A percentile compares a stretch with the other conserved stretches of the same genome.
Evolutionary conservation across 768 basidiomycete genomes (phyloP).

Genomic region (Mycena galericulata): DNA sequence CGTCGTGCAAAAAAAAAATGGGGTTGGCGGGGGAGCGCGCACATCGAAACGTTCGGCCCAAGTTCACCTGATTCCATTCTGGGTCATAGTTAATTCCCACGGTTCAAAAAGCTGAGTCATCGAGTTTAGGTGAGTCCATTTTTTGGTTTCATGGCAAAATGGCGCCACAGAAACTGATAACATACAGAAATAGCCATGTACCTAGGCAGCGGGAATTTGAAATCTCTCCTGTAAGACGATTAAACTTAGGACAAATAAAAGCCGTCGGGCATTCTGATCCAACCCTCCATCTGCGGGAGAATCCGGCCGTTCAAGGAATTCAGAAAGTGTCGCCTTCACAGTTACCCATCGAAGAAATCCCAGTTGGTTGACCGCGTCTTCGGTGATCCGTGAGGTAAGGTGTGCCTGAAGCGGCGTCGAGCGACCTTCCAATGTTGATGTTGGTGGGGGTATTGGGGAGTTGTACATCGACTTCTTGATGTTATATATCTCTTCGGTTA

Average conservation of each 20-base stretch:
- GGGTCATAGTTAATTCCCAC: no score
- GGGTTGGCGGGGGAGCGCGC: no score
- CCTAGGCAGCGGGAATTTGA: not conserved
- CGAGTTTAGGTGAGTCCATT: no score
- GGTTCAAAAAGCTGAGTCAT: no score
- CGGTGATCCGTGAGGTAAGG: not conserved
- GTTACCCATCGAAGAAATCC: constrained; percentile 4
- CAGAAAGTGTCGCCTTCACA: not conserved
- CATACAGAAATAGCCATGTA: no score
- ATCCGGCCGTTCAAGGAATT: constrained; percentile 4
- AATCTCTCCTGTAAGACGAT: constrained; percentile 16
- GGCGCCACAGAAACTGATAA: no score
- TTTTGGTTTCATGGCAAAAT: no score
- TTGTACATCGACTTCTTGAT: constrained; percentile 13
- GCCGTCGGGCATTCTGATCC: not conserved
- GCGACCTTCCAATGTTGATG: constrained; percentile 1
- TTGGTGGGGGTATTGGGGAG: constrained; percentile 7
- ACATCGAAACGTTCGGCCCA: no score
- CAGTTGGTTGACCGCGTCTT: not conserved
- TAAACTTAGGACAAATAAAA: constrained; percentile 14
- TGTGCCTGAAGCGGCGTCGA: constrained; percentile 7
- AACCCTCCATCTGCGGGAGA: not conserved
- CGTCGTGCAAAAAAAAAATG: no score
- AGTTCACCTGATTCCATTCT: no score
- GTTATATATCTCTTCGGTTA: constrained; percentile 3